These are phyloP conservation scores for Fusarium brachygibbosum DNA, from an alignment of 2,329 filamentous ascomycete genomes.

Conservation along the genomic window DNA sequence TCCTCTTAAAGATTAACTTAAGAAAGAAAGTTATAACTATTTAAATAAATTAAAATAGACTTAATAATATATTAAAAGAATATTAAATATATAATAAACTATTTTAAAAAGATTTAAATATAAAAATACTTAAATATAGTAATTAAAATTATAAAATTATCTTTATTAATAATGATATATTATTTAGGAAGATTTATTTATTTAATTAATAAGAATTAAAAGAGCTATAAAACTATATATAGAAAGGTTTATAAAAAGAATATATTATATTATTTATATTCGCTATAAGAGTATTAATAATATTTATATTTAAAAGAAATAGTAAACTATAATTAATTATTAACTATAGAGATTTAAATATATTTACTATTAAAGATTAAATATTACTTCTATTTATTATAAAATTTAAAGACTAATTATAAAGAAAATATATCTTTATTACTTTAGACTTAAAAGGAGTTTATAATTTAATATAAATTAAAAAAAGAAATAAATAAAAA, in stretches of 20 bases:
- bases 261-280: not conserved
- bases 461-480: too few relatives aligned
- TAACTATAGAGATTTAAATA: not conserved
- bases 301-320: not conserved
- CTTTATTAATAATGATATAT: too few relatives aligned
- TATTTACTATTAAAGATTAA: too few relatives aligned
- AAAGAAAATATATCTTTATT: too few relatives aligned
- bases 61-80: not conserved
- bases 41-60: not conserved
- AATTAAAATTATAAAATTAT: too few relatives aligned
- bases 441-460: too few relatives aligned
- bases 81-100: not conserved
- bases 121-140: not conserved
- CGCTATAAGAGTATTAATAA: not conserved
- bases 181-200: too few relatives aligned
- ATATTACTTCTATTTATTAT: too few relatives aligned
- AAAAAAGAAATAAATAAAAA: too few relatives aligned
- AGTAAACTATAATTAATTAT: not conserved
- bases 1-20: not conserved
- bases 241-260: not conserved
- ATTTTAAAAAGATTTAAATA: not conserved
- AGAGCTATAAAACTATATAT: not conserved
- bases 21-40: too few relatives aligned
- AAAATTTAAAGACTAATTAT: too few relatives aligned
- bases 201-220: too few relatives aligned